Evolutionary conservation across 257 asterid species (phyloP).

Genomic region (Nicotiana otophora): DNA sequence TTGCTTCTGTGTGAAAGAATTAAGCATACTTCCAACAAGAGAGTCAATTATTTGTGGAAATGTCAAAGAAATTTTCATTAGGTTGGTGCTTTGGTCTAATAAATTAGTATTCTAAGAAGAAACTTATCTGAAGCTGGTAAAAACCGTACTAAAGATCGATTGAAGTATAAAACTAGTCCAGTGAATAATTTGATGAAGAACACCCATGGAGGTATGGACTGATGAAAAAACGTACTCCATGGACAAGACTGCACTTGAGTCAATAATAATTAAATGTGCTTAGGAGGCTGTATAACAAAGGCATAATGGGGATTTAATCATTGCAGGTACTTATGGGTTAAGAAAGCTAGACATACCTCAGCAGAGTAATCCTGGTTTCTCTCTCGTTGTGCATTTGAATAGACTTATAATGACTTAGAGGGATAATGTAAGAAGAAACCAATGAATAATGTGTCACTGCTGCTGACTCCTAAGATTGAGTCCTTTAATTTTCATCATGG

Average conservation of each 20-base stretch:
- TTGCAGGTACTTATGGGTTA: not conserved
- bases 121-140: not conserved
- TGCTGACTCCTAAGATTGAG: not conserved
- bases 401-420: not conserved
- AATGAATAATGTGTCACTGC: not conserved
- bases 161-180: not conserved
- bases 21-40: not conserved
- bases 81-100: not conserved
- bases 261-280: not conserved
- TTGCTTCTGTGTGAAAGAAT: not conserved
- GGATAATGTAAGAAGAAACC: not conserved
- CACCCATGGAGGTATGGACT: slow-evolving; percentile 1
- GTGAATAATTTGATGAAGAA: not conserved
- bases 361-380: not conserved
- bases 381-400: not conserved
- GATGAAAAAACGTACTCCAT: not conserved
- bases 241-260: not conserved
- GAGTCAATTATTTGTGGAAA: not conserved
- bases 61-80: not conserved
- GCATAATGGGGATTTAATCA: not conserved
- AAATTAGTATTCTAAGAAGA: not conserved
- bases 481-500: not conserved
- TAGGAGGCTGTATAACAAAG: slow-evolving; percentile 1
- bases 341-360: not conserved
- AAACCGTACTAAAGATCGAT: not conserved